These are phyloP conservation scores for Jackrogersella multiformis DNA, from an alignment of 495 filamentous ascomycete genomes.

Conservation along the genomic window DNA sequence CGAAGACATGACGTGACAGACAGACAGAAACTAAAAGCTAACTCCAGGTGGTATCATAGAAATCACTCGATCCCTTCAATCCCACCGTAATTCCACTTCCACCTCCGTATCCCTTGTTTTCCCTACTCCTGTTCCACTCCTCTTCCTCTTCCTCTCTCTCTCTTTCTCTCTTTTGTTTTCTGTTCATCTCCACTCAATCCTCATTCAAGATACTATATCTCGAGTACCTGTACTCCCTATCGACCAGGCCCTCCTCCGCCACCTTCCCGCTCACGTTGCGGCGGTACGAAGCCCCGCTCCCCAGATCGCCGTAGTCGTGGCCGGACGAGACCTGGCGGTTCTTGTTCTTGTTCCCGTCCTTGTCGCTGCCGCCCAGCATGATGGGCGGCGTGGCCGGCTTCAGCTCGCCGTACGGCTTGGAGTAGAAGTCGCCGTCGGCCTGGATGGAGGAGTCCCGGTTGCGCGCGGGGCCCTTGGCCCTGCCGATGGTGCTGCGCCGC, in stretches of 20 bases:
- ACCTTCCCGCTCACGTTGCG: constrained; percentile 84
- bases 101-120: background rate
- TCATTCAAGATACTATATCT: constrained; percentile 49
- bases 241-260: constrained; percentile 76
- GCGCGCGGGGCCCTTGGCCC: constrained; percentile 35
- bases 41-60: constrained; percentile 15
- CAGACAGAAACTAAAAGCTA: no score
- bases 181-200: constrained; percentile 23
- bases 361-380: constrained; percentile 45
- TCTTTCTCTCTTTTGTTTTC: no score
- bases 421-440: constrained; percentile 62
- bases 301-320: constrained; percentile 68
- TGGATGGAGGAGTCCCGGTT: constrained; percentile 58
- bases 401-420: constrained; percentile 62
- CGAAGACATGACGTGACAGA: constrained; percentile 5
- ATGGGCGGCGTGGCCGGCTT: constrained; percentile 59
- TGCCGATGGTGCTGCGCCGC: constrained; percentile 40
- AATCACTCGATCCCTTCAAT: constrained; percentile 1
- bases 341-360: constrained; percentile 3
- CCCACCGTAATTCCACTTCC: background rate
- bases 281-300: constrained; percentile 47
- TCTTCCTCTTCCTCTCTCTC: no score
- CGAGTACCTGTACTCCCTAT: constrained; percentile 39
- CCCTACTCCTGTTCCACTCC: background rate
- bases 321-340: constrained; percentile 63